A percentile compares a stretch with the other conserved stretches of the same genome.
These are phyloP conservation scores for Paraconiothyrium sp. DNA, from an alignment of 2,329 filamentous ascomycete genomes.

Conservation along the genomic window DNA sequence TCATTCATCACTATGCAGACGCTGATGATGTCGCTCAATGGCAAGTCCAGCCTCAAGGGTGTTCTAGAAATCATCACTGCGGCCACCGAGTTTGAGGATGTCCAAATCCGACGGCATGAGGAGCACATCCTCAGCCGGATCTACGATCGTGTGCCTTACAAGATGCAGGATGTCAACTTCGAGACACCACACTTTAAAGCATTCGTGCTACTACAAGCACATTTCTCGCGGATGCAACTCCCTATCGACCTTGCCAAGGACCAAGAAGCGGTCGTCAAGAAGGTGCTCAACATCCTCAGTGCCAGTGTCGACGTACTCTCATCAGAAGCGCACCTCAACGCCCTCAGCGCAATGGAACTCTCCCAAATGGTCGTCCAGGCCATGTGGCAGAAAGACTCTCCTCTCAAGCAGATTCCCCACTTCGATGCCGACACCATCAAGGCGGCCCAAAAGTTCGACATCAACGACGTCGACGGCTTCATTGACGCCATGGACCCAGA, in stretches of 20 bases:
- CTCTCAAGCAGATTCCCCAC: slow-evolving; percentile 96
- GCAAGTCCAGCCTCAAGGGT: slow-evolving; percentile 92
- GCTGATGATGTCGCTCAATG: slow-evolving; percentile 88
- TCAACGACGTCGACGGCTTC: slow-evolving; percentile 96
- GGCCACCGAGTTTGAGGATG: slow-evolving; percentile 93
- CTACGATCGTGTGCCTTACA: slow-evolving; percentile 93
- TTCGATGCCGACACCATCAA: slow-evolving; percentile 86
- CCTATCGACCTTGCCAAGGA: slow-evolving; percentile 96
- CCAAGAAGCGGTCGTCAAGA: slow-evolving; percentile 85
- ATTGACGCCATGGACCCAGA: slow-evolving; percentile 99
- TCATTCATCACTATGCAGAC: slow-evolving; percentile 99
- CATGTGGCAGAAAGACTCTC: slow-evolving; percentile 98
- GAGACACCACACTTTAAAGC: slow-evolving; percentile 99
- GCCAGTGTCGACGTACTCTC: slow-evolving; percentile 95
- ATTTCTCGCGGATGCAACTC: slow-evolving; percentile 97
- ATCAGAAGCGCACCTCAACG: slow-evolving; percentile 94
- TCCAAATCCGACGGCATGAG: slow-evolving; percentile 94
- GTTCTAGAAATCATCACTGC: slow-evolving; percentile 97
- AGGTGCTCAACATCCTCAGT: slow-evolving; percentile 86
- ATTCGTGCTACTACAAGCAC: slow-evolving; percentile 94
- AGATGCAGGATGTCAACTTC: slow-evolving; percentile 86
- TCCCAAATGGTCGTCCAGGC: slow-evolving; percentile 99
- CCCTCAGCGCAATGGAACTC: slow-evolving; percentile 99
- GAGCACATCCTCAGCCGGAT: slow-evolving; percentile 87
- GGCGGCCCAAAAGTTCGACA: slow-evolving; percentile 79